Percentiles rank a stretch among this genome's conserved stretches.
Evolutionary conservation across 2,329 filamentous ascomycete genomes (phyloP).

Genomic region (Penicillium palitans): DNA sequence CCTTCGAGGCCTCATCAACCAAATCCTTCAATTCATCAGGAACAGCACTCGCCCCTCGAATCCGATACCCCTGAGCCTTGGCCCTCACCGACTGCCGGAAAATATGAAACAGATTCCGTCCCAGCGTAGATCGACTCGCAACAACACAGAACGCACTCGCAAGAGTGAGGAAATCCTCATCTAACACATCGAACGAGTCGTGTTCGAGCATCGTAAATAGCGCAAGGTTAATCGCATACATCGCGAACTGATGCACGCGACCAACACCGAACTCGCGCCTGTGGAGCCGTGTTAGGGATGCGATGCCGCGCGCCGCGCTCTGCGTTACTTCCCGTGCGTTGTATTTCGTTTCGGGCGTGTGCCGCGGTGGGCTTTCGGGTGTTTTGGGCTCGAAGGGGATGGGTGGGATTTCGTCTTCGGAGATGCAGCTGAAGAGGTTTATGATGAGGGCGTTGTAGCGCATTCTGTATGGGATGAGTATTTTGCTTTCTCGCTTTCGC

Average conservation of each 20-base stretch:
- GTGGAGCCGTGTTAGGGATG: slow-evolving; percentile 32
- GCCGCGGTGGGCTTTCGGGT: slow-evolving; percentile 30
- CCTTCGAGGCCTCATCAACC: slow-evolving; percentile 30
- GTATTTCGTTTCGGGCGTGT: slow-evolving; percentile 23
- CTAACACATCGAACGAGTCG: slow-evolving; percentile 34
- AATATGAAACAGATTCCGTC: slow-evolving; percentile 38
- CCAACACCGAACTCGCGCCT: slow-evolving; percentile 37
- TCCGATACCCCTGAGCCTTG: slow-evolving; percentile 33
- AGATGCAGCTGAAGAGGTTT: slow-evolving; percentile 36
- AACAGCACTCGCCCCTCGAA: slow-evolving; percentile 24
- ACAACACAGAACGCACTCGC: slow-evolving; percentile 37
- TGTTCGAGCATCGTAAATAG: slow-evolving; percentile 37
- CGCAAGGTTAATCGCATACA: slow-evolving; percentile 42
- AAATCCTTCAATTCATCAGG: slow-evolving; percentile 36
- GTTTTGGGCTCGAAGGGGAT: slow-evolving; percentile 26
- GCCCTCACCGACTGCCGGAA: slow-evolving; percentile 37
- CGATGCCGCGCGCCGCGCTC: slow-evolving; percentile 35
- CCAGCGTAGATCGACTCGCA: slow-evolving; percentile 36
- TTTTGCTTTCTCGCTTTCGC: background rate
- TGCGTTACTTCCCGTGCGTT: slow-evolving; percentile 26
- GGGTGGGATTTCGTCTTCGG: slow-evolving; percentile 20
- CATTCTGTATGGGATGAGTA: slow-evolving; percentile 27
- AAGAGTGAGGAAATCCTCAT: slow-evolving; percentile 37
- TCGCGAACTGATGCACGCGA: slow-evolving; percentile 39
- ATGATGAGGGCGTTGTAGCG: slow-evolving; percentile 38